Conservation (phyloP, 805 yeast species). For the Saccharomycodes ludwigii region DNA sequence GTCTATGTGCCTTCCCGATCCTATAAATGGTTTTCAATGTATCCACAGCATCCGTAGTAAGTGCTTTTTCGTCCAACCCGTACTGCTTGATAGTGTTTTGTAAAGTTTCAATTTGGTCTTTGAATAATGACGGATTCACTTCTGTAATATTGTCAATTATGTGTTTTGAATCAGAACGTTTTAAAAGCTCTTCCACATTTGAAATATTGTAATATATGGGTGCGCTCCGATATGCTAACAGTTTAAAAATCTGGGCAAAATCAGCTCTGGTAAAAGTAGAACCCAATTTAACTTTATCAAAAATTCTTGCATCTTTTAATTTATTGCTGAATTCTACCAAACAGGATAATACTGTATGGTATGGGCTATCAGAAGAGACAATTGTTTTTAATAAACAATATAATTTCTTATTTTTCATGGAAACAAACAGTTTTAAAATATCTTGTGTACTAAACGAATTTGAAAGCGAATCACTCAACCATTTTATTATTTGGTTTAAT, state of each 20-base stretch:
- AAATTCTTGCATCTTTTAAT: slow-evolving; percentile 38
- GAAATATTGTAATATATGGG: slow-evolving; percentile 52
- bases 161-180: slow-evolving; percentile 9
- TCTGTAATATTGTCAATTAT: slow-evolving; percentile 47
- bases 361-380: slow-evolving; percentile 45
- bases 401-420: slow-evolving; percentile 45
- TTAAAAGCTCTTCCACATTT: slow-evolving; percentile 44
- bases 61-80: slow-evolving; percentile 9
- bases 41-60: slow-evolving; percentile 10
- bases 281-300: slow-evolving; percentile 24
- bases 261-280: slow-evolving; percentile 32
- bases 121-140: slow-evolving; percentile 51
- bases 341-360: slow-evolving; percentile 45
- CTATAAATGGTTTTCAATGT: slow-evolving; percentile 50
- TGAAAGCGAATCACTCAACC: slow-evolving; percentile 53
- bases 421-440: slow-evolving; percentile 39
- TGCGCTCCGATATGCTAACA: slow-evolving; percentile 51
- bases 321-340: slow-evolving; percentile 50
- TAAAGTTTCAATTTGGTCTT: slow-evolving; percentile 43
- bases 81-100: slow-evolving; percentile 24
- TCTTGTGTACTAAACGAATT: slow-evolving; percentile 34
- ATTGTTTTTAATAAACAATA: slow-evolving; percentile 44
- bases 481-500: slow-evolving; percentile 41
- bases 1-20: slow-evolving; percentile 39
- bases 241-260: slow-evolving; percentile 39